Conservation (phyloP, 495 filamentous ascomycete species). For the Beverwykella pulmonaria region DNA sequence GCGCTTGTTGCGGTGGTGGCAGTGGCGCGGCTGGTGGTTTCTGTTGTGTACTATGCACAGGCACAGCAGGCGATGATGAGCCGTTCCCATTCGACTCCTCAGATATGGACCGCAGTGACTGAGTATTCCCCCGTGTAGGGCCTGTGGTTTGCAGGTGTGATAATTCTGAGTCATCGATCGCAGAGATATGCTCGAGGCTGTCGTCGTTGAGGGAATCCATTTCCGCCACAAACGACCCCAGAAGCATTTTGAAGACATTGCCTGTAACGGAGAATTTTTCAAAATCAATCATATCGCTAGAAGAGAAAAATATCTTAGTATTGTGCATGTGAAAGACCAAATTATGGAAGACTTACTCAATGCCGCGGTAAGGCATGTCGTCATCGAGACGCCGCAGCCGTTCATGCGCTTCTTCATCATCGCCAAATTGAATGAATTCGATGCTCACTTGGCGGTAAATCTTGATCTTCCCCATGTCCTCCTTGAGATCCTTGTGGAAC, state of each 20-base stretch:
- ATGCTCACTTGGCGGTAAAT: slow-evolving; percentile 40
- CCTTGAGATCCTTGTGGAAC: slow-evolving; percentile 11
- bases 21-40: not conserved
- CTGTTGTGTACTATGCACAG: not conserved
- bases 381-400: slow-evolving; percentile 43
- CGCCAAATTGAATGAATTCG: slow-evolving; percentile 45
- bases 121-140: not conserved
- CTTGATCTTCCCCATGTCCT: slow-evolving; percentile 10
- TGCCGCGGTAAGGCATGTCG: slow-evolving; percentile 28
- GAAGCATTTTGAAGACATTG: slow-evolving; percentile 45
- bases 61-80: not conserved
- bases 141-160: not conserved
- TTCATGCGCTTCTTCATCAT: slow-evolving; percentile 35
- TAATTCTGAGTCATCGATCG: not conserved
- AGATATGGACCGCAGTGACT: slow-evolving; percentile 2
- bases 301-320: not conserved
- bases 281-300: slow-evolving; percentile 47
- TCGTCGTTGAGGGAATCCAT: slow-evolving; percentile 5
- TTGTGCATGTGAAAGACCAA: not conserved
- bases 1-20: not conserved
- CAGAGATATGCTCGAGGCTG: not conserved
- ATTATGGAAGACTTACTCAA: slow-evolving; percentile 21
- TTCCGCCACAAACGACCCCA: slow-evolving; percentile 43
- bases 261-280: slow-evolving; percentile 35
- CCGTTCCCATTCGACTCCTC: not conserved